Conservation (phyloP, 1,284 basidiomycete species). For the Inonotus hispidus region DNA sequence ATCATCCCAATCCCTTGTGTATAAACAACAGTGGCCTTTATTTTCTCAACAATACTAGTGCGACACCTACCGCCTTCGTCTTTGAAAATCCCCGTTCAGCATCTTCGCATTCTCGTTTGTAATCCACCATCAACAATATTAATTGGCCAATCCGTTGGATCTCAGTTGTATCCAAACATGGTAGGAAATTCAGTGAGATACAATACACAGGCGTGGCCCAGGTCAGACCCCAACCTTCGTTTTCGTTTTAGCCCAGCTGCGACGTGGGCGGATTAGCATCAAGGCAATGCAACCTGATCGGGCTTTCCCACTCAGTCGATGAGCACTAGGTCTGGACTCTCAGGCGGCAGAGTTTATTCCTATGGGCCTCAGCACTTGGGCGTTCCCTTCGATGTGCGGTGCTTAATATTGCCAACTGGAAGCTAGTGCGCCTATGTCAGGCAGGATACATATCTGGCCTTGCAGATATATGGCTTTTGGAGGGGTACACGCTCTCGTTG, state of each 20-base stretch:
- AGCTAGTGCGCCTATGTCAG: no score
- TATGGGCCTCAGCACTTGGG: no score
- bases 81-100: background rate
- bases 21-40: background rate
- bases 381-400: no score
- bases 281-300: background rate
- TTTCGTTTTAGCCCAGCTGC: background rate
- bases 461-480: no score
- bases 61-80: background rate
- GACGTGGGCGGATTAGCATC: background rate
- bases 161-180: background rate
- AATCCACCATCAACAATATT: background rate
- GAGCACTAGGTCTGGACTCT: background rate
- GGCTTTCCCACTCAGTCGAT: background rate
- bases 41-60: background rate
- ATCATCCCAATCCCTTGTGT: background rate
- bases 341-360: no score
- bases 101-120: background rate
- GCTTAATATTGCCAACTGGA: no score
- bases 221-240: no score
- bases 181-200: no score
- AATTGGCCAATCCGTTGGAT: background rate
- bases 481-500: no score
- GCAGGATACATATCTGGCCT: no score
- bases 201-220: no score